These are phyloP conservation scores for Albophoma yamanashiensis DNA, from an alignment of 2,329 filamentous ascomycete species.

Conservation along the genomic window DNA sequence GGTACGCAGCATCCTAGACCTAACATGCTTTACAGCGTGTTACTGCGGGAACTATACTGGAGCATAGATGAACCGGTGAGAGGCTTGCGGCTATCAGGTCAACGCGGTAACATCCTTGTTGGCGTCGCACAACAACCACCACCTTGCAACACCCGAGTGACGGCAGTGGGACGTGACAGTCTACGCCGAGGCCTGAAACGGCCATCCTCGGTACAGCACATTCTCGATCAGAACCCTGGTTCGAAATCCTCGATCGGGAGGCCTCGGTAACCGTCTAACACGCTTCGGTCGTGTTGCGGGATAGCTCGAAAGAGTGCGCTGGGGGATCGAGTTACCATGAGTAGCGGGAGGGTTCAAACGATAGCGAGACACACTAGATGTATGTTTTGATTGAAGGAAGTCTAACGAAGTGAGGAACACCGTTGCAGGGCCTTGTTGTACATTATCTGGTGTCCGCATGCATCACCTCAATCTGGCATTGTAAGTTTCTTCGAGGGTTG, in stretches of 20 bases:
- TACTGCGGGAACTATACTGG: background rate
- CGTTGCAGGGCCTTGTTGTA: background rate
- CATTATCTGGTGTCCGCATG: background rate
- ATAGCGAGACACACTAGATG: background rate
- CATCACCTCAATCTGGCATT: background rate
- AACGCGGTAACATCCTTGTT: constrained; percentile 20
- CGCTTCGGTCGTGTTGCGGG: background rate
- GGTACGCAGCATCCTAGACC: background rate
- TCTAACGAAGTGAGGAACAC: background rate
- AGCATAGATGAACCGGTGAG: background rate
- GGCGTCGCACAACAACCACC: background rate
- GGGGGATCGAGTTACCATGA: background rate
- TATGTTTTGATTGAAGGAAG: background rate
- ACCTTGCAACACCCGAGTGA: background rate
- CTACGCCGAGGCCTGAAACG: constrained; percentile 16
- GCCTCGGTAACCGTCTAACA: background rate
- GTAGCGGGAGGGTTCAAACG: background rate
- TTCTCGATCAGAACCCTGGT: no score
- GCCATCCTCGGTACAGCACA: constrained; percentile 10
- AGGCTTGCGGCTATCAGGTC: constrained; percentile 10
- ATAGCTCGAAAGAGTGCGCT: background rate
- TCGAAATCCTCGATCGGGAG: background rate
- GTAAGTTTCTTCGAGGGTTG: background rate
- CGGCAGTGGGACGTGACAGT: constrained; percentile 15
- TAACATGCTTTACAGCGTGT: background rate